phyloP scores from a whole-genome alignment of 345 rosid species.

The Nephelium lappaceum region DNA sequence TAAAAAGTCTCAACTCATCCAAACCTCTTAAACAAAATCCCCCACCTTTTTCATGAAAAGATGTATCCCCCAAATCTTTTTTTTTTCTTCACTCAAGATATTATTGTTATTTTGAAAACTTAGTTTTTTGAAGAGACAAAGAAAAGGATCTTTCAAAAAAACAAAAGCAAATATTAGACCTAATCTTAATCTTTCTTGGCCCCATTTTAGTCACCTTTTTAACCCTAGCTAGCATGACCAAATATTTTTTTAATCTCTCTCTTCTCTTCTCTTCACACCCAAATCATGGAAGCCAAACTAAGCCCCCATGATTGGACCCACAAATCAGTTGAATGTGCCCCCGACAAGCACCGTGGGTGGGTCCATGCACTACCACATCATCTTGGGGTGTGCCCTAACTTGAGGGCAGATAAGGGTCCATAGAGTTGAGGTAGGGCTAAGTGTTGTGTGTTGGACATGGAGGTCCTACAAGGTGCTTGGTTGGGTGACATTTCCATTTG shows the following conservation, averaged over 20 bases:
- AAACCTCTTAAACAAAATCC: slow-evolving; percentile 29
- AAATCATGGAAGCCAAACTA: slow-evolving; percentile 34
- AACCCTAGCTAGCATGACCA: slow-evolving; percentile 6
- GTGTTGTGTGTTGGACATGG: slow-evolving; percentile 31
- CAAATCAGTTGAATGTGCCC: slow-evolving; percentile 32
- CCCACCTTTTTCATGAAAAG: slow-evolving; percentile 43
- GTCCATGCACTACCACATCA: slow-evolving; percentile 47
- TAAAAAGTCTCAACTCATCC: slow-evolving; percentile 36
- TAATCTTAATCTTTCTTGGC: slow-evolving; percentile 22
- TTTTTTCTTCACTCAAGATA: slow-evolving; percentile 3
- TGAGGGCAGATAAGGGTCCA: slow-evolving; percentile 44
- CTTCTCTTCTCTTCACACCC: slow-evolving; percentile 5
- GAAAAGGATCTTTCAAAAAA: slow-evolving; percentile 23
- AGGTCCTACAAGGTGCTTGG: slow-evolving; percentile 44
- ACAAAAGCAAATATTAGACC: not conserved
- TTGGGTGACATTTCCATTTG: slow-evolving; percentile 36
- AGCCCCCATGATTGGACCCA: slow-evolving; percentile 40
- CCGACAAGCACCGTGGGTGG: slow-evolving; percentile 60
- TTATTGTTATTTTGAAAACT: slow-evolving; percentile 11
- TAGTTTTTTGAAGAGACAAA: slow-evolving; percentile 29
- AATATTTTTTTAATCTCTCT: not conserved
- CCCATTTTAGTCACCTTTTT: slow-evolving; percentile 24
- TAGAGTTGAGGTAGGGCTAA: slow-evolving; percentile 24
- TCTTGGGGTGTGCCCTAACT: slow-evolving; percentile 55
- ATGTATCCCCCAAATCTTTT: slow-evolving; percentile 30